phyloP scores from a whole-genome alignment of 306 rosid genomes.

The Sesbania bispinosa region DNA sequence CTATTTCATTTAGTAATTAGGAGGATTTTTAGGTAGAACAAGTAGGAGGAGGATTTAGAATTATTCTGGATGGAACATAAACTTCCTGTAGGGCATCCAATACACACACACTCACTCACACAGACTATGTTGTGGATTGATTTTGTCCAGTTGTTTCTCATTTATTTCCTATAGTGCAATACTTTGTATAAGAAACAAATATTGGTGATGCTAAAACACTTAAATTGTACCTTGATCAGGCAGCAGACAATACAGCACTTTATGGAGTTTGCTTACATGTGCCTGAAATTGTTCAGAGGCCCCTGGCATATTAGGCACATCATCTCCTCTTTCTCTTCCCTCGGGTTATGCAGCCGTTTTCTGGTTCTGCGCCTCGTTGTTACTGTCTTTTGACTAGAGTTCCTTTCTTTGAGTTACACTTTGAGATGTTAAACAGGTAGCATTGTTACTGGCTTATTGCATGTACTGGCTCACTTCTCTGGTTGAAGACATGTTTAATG shows the following conservation, averaged over 20 bases:
- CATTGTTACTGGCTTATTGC: conserved; percentile 11
- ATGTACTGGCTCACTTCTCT: background rate
- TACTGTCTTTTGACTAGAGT: conserved; percentile 82
- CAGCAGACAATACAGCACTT: conserved; percentile 73
- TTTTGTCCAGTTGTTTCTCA: conserved; percentile 12
- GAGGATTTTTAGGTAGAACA: no score
- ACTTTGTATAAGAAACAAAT: conserved; percentile 11
- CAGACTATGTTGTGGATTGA: background rate
- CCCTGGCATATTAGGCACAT: conserved; percentile 69
- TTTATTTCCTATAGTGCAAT: conserved; percentile 2
- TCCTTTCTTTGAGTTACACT: conserved; percentile 94
- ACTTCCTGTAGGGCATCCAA: no score
- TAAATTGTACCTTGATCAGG: conserved; percentile 55
- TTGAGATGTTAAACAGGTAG: conserved; percentile 91
- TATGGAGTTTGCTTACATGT: conserved; percentile 97
- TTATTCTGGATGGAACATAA: no score
- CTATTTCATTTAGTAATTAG: no score
- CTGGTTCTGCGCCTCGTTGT: conserved; percentile 97
- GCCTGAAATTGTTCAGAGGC: conserved; percentile 93
- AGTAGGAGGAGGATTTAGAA: no score
- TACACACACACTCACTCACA: no score
- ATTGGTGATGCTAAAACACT: conserved; percentile 35
- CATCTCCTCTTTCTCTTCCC: conserved; percentile 56
- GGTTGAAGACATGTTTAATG: background rate
- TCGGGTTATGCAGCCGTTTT: conserved; percentile 61